A percentile compares a stretch with the other conserved stretches of the same genome.
Evolutionary conservation across 2,329 filamentous ascomycete genomes (phyloP).

Genomic region (Phoma sp.): DNA sequence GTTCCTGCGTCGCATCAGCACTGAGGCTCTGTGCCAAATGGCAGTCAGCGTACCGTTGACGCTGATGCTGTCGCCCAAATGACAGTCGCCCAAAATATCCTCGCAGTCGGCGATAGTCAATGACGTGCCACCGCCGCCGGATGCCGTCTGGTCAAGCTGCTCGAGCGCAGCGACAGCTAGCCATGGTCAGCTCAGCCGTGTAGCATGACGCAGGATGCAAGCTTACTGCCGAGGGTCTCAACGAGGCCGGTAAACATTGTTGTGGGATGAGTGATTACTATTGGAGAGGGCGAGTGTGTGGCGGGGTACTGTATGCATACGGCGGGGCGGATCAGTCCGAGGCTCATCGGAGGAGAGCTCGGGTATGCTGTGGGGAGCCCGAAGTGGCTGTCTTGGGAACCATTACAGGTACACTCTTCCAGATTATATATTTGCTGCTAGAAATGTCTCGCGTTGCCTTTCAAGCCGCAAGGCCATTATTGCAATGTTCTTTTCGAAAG

Average conservation of each 20-base stretch:
- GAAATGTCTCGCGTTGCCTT: slow-evolving; percentile 23
- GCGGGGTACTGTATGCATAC: slow-evolving; percentile 25
- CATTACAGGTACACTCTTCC: slow-evolving; percentile 9
- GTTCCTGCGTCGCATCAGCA: slow-evolving; percentile 57
- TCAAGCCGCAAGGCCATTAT: slow-evolving; percentile 23
- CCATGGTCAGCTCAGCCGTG: slow-evolving; percentile 38
- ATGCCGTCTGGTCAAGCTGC: slow-evolving; percentile 73
- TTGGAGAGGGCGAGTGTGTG: slow-evolving; percentile 21
- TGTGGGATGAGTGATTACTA: slow-evolving; percentile 14
- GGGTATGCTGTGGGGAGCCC: slow-evolving; percentile 20
- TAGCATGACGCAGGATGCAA: background rate
- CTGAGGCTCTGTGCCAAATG: background rate
- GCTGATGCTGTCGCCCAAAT: slow-evolving; percentile 90
- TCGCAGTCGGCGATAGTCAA: slow-evolving; percentile 80
- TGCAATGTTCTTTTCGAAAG: slow-evolving; percentile 9
- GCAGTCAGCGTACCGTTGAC: slow-evolving; percentile 73
- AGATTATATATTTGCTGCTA: slow-evolving; percentile 2
- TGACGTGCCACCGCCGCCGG: slow-evolving; percentile 80
- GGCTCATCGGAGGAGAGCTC: slow-evolving; percentile 28
- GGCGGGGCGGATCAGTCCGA: slow-evolving; percentile 8
- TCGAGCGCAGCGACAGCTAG: slow-evolving; percentile 84
- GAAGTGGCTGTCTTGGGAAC: background rate
- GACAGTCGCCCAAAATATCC: slow-evolving; percentile 79
- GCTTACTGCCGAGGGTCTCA: slow-evolving; percentile 78
- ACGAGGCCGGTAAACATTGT: slow-evolving; percentile 85